Percentiles rank a stretch among this genome's conserved stretches.
Evolutionary conservation across 179 eudicot genomes (phyloP).

Genomic region (Gypsophila paniculata): DNA sequence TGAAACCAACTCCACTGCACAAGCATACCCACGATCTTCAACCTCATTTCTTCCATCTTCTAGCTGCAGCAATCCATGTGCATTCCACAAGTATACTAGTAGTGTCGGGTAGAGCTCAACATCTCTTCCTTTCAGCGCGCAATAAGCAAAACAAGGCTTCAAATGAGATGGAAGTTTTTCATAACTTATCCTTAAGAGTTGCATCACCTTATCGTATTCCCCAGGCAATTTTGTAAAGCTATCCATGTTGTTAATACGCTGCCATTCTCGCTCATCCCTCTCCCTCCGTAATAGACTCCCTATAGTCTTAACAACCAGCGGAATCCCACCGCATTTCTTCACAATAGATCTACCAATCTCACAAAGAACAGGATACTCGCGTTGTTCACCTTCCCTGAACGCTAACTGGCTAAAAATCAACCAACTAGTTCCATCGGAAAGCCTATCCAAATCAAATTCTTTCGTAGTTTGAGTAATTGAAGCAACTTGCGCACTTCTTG

Average conservation of each 20-base stretch:
- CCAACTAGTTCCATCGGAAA: conserved; percentile 18
- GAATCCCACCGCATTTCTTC: conserved; percentile 29
- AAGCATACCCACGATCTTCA: conserved; percentile 25
- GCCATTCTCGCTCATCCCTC: conserved; percentile 27
- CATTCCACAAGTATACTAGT: conserved; percentile 17
- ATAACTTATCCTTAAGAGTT: conserved; percentile 23
- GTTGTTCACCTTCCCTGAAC: conserved; percentile 21
- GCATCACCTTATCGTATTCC: background rate
- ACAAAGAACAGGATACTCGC: conserved; percentile 11
- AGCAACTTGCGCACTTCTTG: conserved; percentile 18
- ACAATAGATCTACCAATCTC: conserved; percentile 24
- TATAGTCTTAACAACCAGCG: conserved; percentile 25
- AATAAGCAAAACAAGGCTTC: conserved; percentile 29
- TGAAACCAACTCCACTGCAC: conserved; percentile 21
- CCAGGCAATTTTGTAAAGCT: conserved; percentile 17
- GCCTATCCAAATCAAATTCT: conserved; percentile 14
- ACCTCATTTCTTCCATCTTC: background rate
- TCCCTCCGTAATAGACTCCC: conserved; percentile 21
- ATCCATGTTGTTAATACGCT: conserved; percentile 14
- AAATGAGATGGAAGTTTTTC: conserved; percentile 24
- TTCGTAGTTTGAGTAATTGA: background rate
- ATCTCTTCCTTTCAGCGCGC: conserved; percentile 1
- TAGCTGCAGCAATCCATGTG: conserved; percentile 24
- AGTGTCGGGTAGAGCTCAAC: background rate
- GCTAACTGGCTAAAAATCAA: conserved; percentile 19